Evolutionary conservation across 805 yeast genomes (phyloP), one percentile per base, ranked within the genome.

Genomic region (Cyberlindnera suaveolens): DNA sequence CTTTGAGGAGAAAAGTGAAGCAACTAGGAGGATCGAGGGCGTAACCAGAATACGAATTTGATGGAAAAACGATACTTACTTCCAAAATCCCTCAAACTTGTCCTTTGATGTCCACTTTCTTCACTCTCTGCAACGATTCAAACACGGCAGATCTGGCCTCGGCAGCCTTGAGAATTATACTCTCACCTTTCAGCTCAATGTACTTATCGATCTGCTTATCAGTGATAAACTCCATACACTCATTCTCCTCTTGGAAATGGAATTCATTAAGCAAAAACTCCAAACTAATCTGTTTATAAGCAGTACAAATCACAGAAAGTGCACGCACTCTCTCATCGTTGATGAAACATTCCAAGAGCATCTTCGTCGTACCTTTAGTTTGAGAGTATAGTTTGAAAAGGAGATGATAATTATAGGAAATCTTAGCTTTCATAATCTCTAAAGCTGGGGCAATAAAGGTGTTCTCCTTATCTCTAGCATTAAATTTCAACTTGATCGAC

Each of bases 71-170:
- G 27, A 33, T 33, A 33, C 36, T 33, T 17, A 39, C 36, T 8
- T 27, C 3, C 18, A 7, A n/a, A 33, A 23, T 23, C 11, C 33
- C 15, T 46, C 43, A 81, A 7, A 80, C 71, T 63, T 90, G 97
- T 1, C 98, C 98, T 67, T 90, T 90, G 48, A 91, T 89, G 58
- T 90, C 97, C 13, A 90, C 80, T 56, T 72, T 82, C 46, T 67
- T 75, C 51, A 72, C 66, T 38, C 52, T 62, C 47, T 61, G 62
- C 50, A 62, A 68, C 38, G 56, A 66, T 48, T 46, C 60, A 47
- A 65, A 60, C 4, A 79, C 61, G 0, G 57, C 56, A 0, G 64
- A 14, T 45, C 65, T 58, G 4, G 64, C 62, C 44, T 74, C 60
- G 3, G 56, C 47, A 35, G 68, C 56, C 45, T 66, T 69, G 40